Conservation (phyloP, 2,329 filamentous ascomycete species). For the Cladosporium sp. region DNA sequence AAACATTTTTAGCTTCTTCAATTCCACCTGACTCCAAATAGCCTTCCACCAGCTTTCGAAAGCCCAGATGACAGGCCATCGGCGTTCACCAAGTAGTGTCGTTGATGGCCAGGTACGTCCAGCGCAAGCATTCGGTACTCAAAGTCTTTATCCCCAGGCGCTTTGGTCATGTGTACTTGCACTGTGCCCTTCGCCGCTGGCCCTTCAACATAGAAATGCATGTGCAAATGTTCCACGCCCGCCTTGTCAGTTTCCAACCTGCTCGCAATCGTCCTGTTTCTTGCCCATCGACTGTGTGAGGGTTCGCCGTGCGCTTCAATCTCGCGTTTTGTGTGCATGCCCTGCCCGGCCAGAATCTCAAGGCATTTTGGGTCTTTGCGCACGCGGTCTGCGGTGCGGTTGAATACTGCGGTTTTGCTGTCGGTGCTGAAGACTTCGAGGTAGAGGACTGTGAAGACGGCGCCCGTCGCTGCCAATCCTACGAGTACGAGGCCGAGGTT, state of each 20-base stretch:
- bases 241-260: conserved; percentile 65
- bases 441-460: conserved; percentile 77
- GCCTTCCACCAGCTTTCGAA: conserved; percentile 42
- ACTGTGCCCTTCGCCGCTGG: conserved; percentile 73
- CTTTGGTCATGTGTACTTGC: conserved; percentile 74
- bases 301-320: conserved; percentile 82
- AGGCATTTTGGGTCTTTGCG: conserved; percentile 71
- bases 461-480: conserved; percentile 74
- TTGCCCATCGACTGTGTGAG: conserved; percentile 78
- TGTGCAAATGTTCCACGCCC: conserved; percentile 77
- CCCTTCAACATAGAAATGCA: conserved; percentile 87
- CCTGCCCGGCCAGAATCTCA: conserved; percentile 69
- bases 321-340: conserved; percentile 57
- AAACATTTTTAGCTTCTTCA: conserved; percentile 19
- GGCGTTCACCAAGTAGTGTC: conserved; percentile 67
- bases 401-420: conserved; percentile 86
- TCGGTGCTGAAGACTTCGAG: conserved; percentile 79
- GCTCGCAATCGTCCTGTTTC: conserved; percentile 58
- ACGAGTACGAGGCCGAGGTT: conserved; percentile 78
- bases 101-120: conserved; percentile 69
- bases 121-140: conserved; percentile 79
- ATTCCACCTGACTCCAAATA: conserved; percentile 66
- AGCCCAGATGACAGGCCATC: conserved; percentile 51
- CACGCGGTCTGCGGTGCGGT: conserved; percentile 78
- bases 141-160: conserved; percentile 65